A percentile compares a stretch with the other conserved stretches of the same genome.
These are phyloP conservation scores for Trebouxia sp. DNA, from an alignment of 139 green algal species.

Conservation along the genomic window DNA sequence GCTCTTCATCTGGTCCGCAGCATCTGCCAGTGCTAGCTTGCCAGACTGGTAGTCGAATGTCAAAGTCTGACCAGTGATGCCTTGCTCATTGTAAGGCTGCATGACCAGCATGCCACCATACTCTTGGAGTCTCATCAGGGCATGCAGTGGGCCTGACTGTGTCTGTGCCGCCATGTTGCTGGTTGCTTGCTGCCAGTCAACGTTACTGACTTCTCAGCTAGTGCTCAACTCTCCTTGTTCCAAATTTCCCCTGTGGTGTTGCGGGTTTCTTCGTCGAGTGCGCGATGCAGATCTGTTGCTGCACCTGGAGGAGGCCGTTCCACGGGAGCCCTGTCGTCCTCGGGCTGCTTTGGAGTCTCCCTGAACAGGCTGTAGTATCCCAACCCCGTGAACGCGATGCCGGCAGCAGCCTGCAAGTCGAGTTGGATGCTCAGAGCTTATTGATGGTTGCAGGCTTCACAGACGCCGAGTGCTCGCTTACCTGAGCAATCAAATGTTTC, in stretches of 20 bases:
- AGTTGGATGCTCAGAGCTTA: neutral
- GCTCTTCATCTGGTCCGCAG: conserved; percentile 12
- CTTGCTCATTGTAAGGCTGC: conserved; percentile 40
- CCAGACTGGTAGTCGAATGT: conserved; percentile 49
- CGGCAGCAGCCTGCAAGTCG: conserved; percentile 16
- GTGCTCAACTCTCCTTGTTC: neutral
- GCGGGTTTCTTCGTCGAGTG: conserved; percentile 24
- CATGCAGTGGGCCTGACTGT: conserved; percentile 6
- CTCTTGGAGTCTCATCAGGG: neutral
- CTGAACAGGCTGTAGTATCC: conserved; percentile 31
- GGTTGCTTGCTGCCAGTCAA: neutral
- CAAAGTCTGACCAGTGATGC: conserved; percentile 37
- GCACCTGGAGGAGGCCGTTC: too few species aligned
- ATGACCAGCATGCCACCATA: conserved; percentile 46
- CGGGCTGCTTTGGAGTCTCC: neutral
- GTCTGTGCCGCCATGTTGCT: neutral
- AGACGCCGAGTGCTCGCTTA: conserved; percentile 11
- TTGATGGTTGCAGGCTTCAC: too few species aligned
- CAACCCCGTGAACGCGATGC: neutral
- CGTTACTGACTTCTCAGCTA: neutral
- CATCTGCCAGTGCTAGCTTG: conserved; percentile 39
- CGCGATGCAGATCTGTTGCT: neutral
- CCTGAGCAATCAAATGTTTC: conserved; percentile 42
- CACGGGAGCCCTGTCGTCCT: too few species aligned
- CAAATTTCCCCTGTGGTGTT: conserved; percentile 38